Base-by-base conservation (phyloP, 1,284 basidiomycete species). In the Papiliotrema nemorosa region DNA sequence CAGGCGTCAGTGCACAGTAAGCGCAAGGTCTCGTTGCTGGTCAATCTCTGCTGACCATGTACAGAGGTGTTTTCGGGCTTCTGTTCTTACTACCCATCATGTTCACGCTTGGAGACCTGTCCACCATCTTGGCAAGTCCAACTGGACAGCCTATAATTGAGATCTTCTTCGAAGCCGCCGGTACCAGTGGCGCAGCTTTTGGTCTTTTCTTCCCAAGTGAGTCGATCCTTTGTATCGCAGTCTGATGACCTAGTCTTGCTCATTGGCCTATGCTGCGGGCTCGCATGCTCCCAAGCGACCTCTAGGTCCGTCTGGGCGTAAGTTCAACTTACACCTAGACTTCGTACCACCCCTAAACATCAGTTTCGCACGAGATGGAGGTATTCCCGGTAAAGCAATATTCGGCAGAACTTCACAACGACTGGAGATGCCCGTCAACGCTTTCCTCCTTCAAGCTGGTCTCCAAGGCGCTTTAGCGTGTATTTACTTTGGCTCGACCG, bases 61-160 rank as follows among this genome's bases (percentile, higher is more conserved):
- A 39, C 45, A 68, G 65, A 53, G 60, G 57, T 9, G 21, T 59
- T 16, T 58, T 64, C 21, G 66, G 66, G 18, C 54, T 67, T 25
- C 44, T 67, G 44, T 69, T 65, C 57, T 59, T 78, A 40, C 61
- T 78, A 12, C 76, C 76, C n/a, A 66, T 78, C 24, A 62, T 76
- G 36, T 77, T 78, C 59, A 67, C 75, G 36, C 66, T 77, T 16
- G 72, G 73, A 4, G 71, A 76, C 50, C 65, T 76, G 14, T 47
- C 56, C 13, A 59, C 58, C 25, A 60, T 76, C 16, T 63, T 77
- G 35, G 60, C 58, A 3, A 66, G 72, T 21, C 60, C 67, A 0
- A 71, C 73, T 4, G 75, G 74, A 20, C 75, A 77, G 53, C 76
- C 76, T 2, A 60, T 75, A 14, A 69, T 73, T 0, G 67, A 69